Base-by-base conservation (phyloP, 164 flowering plant species). In the Buxus sempervirens region DNA sequence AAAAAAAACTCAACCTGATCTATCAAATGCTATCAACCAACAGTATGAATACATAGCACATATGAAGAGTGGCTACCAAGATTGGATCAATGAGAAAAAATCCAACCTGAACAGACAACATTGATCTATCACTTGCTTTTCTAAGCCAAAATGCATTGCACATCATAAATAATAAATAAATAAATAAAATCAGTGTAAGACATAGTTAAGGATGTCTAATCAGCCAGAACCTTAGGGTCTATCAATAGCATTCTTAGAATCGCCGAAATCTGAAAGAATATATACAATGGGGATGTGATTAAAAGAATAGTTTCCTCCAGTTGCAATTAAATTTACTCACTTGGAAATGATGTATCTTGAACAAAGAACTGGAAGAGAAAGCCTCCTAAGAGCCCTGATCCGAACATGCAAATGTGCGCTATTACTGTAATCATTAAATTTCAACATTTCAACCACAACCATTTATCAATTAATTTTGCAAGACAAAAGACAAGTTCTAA, bases 361-460 rank as follows among this genome's bases (percentile, higher is more conserved):
- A 93, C 65, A 60, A 90, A 86, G 63, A 58, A 64, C 58, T 80
- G 83, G 71, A 93, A 89, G 66, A 93, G 89, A 76, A 79, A 90
- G 58, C 74, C 80, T 53, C 96, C 95, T 68, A 90, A 70, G 36
- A 90, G 90, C 59, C 93, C 96, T 59, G 87, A 77, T 71, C 91
- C 93, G 67, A 90, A 93, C 32, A 93, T 89, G n/a, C 72, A 70
- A 56, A 90, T 75, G 71, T 88, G 85, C 9, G 85, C 88, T 15
- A 81, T 62, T 22, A 90, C 98, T 93, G 90, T 41, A 59, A 81
- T 64, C 63, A 78, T 38, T 23, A 58, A n/a, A n/a, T n/a, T n/a
- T n/a, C n/a, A n/a, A 60, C 3, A 71, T 41, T 32, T 58, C 70
- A 72, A 54, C 9, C 61, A 42, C 42, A 51, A 63, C 57, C 57